Conservation (phyloP, 169 alveolate species). For the Plasmodium adleri region DNA sequence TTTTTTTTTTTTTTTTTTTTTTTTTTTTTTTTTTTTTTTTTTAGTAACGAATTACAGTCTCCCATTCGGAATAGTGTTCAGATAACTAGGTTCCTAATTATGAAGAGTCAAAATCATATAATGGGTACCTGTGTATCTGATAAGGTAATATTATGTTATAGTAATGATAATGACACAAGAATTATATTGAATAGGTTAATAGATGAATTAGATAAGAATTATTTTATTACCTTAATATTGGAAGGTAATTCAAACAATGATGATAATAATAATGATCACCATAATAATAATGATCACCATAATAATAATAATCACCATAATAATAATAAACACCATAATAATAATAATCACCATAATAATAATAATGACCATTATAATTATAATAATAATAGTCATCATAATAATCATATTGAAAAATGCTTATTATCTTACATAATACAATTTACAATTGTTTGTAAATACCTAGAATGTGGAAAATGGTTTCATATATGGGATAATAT, state of each 20-base stretch:
- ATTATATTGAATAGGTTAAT: slow-evolving; percentile 2
- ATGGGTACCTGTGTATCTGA: slow-evolving; percentile 69
- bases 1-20: not conserved
- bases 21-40: not conserved
- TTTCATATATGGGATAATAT: slow-evolving; percentile 64
- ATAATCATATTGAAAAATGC: slow-evolving; percentile 13
- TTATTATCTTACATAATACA: slow-evolving; percentile 58
- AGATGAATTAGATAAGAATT: slow-evolving; percentile 19
- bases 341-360: not conserved
- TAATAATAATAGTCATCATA: not conserved
- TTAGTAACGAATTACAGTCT: slow-evolving; percentile 26
- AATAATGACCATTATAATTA: too few species aligned
- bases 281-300: not conserved
- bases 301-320: too few species aligned
- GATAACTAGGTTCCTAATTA: slow-evolving; percentile 55
- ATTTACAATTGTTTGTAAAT: slow-evolving; percentile 59
- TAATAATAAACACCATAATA: not conserved
- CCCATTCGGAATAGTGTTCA: slow-evolving; percentile 58
- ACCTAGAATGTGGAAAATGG: slow-evolving; percentile 66
- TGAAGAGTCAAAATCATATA: slow-evolving; percentile 50
- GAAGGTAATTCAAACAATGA: slow-evolving; percentile 1
- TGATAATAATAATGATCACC: not conserved
- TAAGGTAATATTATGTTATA: slow-evolving; percentile 40
- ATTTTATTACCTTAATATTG: slow-evolving; percentile 18
- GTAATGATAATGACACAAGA: slow-evolving; percentile 40